Conservation (phyloP, 805 yeast genomes). For the Lipomyces chichibuensis region DNA sequence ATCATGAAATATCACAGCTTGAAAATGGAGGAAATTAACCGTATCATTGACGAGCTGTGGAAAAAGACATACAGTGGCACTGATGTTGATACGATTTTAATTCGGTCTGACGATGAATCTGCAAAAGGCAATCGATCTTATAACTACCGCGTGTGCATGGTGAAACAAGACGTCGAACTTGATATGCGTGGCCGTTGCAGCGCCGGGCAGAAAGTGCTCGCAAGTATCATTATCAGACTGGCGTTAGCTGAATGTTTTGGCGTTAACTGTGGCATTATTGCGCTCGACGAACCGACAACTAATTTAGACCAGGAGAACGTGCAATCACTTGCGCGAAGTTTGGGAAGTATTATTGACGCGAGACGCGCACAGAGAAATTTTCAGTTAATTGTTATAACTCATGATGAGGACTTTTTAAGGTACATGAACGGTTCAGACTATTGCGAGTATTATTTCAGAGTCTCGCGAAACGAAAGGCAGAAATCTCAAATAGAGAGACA, state of each 20-base stretch:
- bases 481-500: constrained; percentile 70
- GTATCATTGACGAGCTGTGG: constrained; percentile 90
- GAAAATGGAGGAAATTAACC: constrained; percentile 91
- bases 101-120: constrained; percentile 72
- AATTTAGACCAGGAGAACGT: constrained; percentile 88
- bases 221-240: constrained; percentile 85
- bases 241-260: constrained; percentile 97
- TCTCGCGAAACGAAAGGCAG: constrained; percentile 78
- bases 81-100: constrained; percentile 88
- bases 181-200: constrained; percentile 99
- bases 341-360: constrained; percentile 71
- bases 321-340: constrained; percentile 80
- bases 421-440: constrained; percentile 84
- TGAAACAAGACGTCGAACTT: constrained; percentile 83
- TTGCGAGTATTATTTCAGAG: constrained; percentile 83
- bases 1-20: constrained; percentile 89
- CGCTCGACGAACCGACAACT: constrained; percentile 97
- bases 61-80: constrained; percentile 91
- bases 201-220: constrained; percentile 95
- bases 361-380: constrained; percentile 82
- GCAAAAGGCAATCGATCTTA: constrained; percentile 47
- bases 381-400: constrained; percentile 94
- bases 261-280: constrained; percentile 89
- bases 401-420: constrained; percentile 86
- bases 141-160: constrained; percentile 67